Evolutionary conservation across 1,284 basidiomycete genomes (phyloP), one percentile per base, ranked within the genome.

Genomic region (Boletellus deceptivus): DNA sequence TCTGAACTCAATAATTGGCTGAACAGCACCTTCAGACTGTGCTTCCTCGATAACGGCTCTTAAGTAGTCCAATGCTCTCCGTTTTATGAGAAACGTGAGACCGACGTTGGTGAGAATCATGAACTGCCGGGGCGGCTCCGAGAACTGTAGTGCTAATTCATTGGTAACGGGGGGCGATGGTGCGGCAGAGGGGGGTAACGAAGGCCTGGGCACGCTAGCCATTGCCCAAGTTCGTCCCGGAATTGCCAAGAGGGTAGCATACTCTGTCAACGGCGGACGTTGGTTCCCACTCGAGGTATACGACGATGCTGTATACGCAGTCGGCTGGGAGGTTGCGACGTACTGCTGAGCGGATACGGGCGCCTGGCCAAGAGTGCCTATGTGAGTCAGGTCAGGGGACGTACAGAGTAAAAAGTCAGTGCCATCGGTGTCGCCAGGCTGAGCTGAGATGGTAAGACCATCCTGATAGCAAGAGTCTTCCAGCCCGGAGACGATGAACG

Each of bases 21-120:
- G 85, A 8, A 83, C 72, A 54, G 81, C 84, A 17, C 80, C 78
- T 58, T 89, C 82, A 1, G 77, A 73, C 47, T 86, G 84, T 40
- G 82, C 74, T 59, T 89, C 87, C 65, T 89, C 86, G 25, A 90
- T 73, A 24, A 83, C 83, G 6, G 84, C 86, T 65, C 80, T 79
- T 46, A 97, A 70, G 52, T 88, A 87, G 67, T 98, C 94, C 38
- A 95, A 70, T 4, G 93, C 85, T 44, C 93, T 78, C 52, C 90
- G 78, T 70, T 94, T 93, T n/a, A 81, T 78, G 45, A 96, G 72
- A 65, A 92, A 86, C 9, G 86, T 88, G 55, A 97, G 70, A 1
- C 93, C 94, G 33, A 84, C 85, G 60, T 91, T 91, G 18, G 92
- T 93, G 53, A 97, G 71, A 50, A 96, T 79, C 71, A 96, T 82